These are phyloP conservation scores for Falciphora oryzae DNA, from an alignment of 2,329 filamentous ascomycete genomes.

Conservation along the genomic window DNA sequence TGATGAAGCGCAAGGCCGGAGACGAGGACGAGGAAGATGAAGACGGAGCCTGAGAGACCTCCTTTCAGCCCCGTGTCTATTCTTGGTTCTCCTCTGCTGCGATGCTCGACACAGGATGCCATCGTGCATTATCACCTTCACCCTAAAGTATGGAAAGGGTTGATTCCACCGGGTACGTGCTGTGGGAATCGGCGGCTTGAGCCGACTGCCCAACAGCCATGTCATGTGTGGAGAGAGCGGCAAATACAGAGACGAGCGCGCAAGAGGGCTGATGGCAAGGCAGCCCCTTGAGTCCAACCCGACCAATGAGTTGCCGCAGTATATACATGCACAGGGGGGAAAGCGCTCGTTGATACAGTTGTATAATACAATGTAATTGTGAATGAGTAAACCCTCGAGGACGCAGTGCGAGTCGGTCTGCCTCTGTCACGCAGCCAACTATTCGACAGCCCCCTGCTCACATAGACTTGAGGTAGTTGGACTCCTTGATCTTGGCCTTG, in stretches of 20 bases:
- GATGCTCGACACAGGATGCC: background rate
- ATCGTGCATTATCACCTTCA: background rate
- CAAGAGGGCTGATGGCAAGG: background rate
- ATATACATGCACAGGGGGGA: background rate
- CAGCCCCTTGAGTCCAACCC: background rate
- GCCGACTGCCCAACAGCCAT: background rate
- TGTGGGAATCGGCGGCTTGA: background rate
- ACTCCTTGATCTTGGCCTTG: constrained; percentile 73
- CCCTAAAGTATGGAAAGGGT: background rate
- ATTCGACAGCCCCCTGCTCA: constrained; percentile 34
- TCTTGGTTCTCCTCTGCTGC: background rate
- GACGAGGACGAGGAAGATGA: constrained; percentile 38
- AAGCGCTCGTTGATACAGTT: background rate
- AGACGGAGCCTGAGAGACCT: background rate
- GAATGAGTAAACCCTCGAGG: background rate
- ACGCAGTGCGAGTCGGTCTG: background rate
- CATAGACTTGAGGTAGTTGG: constrained; percentile 81
- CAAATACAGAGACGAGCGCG: background rate
- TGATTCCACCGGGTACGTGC: background rate
- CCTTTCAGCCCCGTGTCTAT: background rate
- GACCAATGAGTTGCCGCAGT: background rate
- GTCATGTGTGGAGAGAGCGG: background rate
- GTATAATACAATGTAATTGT: background rate
- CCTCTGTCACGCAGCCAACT: background rate
- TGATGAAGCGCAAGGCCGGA: constrained; percentile 15